These are phyloP conservation scores for Boletus insuetus DNA, from an alignment of 768 basidiomycete species.

Conservation along the genomic window DNA sequence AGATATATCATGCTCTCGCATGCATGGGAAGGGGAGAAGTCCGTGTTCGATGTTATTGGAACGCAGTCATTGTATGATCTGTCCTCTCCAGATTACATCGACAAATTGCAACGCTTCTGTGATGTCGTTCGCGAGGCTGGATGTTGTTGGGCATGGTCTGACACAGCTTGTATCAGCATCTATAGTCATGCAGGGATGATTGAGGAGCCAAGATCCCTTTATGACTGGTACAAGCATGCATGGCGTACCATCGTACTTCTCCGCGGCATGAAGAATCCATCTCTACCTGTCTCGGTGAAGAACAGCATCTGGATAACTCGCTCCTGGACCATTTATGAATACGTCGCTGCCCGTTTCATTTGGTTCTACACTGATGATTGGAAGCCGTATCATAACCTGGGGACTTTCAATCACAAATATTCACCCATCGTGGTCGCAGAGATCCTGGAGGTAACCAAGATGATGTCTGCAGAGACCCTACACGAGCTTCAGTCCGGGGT, in stretches of 20 bases:
- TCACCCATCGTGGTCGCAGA: not conserved
- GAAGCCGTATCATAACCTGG: not conserved
- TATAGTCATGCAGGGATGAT: too few species aligned
- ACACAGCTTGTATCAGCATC: not conserved
- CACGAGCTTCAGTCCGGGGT: not conserved
- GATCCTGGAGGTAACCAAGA: not conserved
- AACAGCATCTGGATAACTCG: not conserved
- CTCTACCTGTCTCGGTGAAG: not conserved
- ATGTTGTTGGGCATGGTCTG: not conserved
- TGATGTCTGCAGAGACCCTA: not conserved
- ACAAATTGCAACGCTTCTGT: not conserved
- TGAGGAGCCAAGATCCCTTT: not conserved
- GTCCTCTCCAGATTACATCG: not conserved
- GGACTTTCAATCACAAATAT: not conserved
- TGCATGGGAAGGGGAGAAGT: too few species aligned
- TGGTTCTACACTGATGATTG: not conserved
- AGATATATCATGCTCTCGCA: too few species aligned
- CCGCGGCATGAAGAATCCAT: not conserved
- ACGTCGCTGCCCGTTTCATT: not conserved
- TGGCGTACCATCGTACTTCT: constrained; percentile 2
- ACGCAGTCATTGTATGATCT: not conserved
- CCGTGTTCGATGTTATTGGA: not conserved
- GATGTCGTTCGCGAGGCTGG: not conserved
- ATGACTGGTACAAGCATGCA: not conserved
- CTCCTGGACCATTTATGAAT: not conserved